Base-by-base conservation (phyloP, 352 stramenopile species). In the Phytopythium delawarense region DNA sequence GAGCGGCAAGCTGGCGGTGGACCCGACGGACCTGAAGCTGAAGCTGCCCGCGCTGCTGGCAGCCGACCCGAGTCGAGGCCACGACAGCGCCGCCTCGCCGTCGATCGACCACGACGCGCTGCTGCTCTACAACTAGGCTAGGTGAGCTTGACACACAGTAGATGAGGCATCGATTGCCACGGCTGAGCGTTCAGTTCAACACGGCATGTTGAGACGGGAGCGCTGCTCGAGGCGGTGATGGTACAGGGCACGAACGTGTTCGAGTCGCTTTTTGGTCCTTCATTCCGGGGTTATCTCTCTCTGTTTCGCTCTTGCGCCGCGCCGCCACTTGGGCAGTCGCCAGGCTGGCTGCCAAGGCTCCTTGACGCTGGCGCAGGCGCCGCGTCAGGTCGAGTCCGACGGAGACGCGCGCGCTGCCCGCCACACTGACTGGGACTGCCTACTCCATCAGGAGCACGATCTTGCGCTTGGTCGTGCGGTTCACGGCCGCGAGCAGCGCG, bases 401-500 rank as follows among this genome's bases (percentile, higher is more conserved):
- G 18, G 42, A 52, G 8, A 30, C 44, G 44, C 42, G 3, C 4
- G 18, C 20, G 42, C 12, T 23, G 45, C 21, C 45, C 12, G 12
- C 45, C 45, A 18, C 45, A 30, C 30, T 12, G 50, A 57, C 18
- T 28, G 23, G 52, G 37, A 12, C 34, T 15, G 54, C 66, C 63
- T 89, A 93, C 62, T 93, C 80, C 81, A 93, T 91, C 45, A 91
- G 72, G 69, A 93, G 40, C 20, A 93, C 84, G 61, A 93, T 68
- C 78, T 93, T 93, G 63, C 84, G 84, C 76, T 91, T 93, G 54
- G 81, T 93, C 65, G 80, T 85, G 69, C 84, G 84, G 76, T 88
- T 85, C 30, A 93, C 75, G 51, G 78, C 76, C 32, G 80, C 80
- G 42, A 71, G 71, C 64, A 93, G 72, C 37, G 84, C 84, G 65